Conservation (phyloP, 164 flowering plant genomes). For the Pachysandra terminalis region DNA sequence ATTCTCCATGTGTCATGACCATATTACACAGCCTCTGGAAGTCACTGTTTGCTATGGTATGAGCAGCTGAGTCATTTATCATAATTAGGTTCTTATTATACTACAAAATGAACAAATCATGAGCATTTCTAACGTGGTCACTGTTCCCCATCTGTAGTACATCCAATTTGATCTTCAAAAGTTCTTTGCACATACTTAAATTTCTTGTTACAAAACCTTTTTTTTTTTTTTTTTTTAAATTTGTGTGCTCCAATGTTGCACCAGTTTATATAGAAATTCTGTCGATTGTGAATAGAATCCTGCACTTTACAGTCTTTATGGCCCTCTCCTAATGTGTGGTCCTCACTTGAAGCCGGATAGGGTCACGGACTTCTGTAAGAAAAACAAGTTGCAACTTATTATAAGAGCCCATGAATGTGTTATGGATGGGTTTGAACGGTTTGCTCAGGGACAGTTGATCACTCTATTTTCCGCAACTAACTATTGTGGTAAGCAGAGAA, state of each 20-base stretch:
- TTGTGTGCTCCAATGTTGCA: background rate
- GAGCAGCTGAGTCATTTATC: too few species aligned
- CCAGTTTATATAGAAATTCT: background rate
- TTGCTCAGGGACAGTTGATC: constrained; percentile 98
- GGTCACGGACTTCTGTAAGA: constrained; percentile 92
- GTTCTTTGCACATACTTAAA: too few species aligned
- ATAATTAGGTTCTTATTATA: too few species aligned
- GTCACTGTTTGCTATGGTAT: too few species aligned
- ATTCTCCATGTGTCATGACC: too few species aligned
- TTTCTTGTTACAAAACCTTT: background rate
- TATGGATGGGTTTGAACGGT: constrained; percentile 98
- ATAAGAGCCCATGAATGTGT: constrained; percentile 99
- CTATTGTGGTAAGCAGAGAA: constrained; percentile 73
- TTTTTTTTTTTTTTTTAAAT: background rate
- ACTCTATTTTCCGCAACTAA: constrained; percentile 98
- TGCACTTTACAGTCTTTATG: background rate
- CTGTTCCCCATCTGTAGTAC: too few species aligned
- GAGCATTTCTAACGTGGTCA: too few species aligned
- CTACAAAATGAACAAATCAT: too few species aligned
- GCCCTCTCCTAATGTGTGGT: background rate
- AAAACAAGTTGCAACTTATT: constrained; percentile 88
- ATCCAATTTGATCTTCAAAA: too few species aligned
- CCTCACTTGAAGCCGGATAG: constrained; percentile 81
- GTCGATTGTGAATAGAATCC: background rate
- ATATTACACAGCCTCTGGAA: too few species aligned